A percentile compares a stretch with the other conserved stretches of the same genome.
Conservation (phyloP, 208 protist species). For the Plasmodiophora brassicae region DNA sequence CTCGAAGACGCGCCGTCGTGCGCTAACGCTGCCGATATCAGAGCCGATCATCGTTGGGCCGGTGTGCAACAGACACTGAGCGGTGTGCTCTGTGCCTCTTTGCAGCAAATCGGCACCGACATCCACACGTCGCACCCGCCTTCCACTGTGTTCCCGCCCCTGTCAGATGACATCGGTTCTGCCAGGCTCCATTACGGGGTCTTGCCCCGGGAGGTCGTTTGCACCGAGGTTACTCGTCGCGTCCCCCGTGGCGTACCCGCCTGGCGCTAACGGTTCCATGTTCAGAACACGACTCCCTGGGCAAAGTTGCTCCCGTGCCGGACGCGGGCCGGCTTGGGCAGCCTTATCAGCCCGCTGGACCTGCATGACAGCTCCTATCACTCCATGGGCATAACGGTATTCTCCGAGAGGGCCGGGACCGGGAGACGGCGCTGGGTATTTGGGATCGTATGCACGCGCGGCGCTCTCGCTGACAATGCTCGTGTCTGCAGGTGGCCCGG, state of each 20-base stretch:
- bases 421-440: background rate
- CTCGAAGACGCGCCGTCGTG: background rate
- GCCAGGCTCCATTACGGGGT: background rate
- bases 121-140: background rate
- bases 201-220: background rate
- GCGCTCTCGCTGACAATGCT: no score
- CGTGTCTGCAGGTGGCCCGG: background rate
- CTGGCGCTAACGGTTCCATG: background rate
- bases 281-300: constrained; percentile 30
- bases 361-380: constrained; percentile 19
- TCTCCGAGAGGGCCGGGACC: background rate
- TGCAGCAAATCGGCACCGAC: background rate
- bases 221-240: background rate
- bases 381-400: constrained; percentile 9
- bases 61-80: background rate
- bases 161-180: background rate
- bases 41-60: background rate
- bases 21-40: background rate
- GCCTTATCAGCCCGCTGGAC: background rate
- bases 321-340: background rate
- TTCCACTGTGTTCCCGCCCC: background rate
- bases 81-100: constrained; percentile 6
- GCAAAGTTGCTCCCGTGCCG: constrained; percentile 29
- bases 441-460: no score
- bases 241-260: no score